Percentiles rank a stretch among this genome's conserved stretches.
These are phyloP conservation scores for Clonostachys rosea DNA, from an alignment of 2,329 filamentous ascomycete genomes.

Conservation along the genomic window DNA sequence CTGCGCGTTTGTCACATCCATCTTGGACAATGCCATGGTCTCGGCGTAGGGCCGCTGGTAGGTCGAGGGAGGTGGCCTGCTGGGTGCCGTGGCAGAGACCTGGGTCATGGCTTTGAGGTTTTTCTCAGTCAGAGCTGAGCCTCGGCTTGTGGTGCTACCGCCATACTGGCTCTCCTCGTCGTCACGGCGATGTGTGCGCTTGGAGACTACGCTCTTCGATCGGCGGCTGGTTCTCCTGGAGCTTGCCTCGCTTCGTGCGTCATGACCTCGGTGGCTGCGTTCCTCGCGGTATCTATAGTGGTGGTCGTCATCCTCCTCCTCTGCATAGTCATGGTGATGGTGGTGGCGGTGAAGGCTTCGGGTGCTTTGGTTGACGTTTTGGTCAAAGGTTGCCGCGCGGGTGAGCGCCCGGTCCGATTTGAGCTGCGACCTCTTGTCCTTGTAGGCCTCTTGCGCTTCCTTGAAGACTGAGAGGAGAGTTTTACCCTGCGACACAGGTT, in stretches of 20 bases:
- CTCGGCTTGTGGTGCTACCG: constrained; percentile 12
- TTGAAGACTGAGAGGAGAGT: constrained; percentile 88
- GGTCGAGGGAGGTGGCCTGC: constrained; percentile 31
- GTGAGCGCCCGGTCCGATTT: constrained; percentile 57
- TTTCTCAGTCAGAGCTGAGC: constrained; percentile 40
- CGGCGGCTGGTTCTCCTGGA: constrained; percentile 24
- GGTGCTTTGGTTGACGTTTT: constrained; percentile 8
- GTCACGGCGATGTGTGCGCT: background rate
- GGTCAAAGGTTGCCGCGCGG: constrained; percentile 56
- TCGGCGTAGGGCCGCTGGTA: constrained; percentile 29
- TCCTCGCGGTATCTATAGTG: constrained; percentile 23
- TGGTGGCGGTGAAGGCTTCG: background rate
- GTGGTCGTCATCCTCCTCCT: constrained; percentile 26
- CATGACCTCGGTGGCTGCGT: constrained; percentile 18
- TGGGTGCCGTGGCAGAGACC: constrained; percentile 42
- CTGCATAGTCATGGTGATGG: constrained; percentile 21
- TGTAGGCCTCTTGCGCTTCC: constrained; percentile 83
- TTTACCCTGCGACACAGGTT: constrained; percentile 63
- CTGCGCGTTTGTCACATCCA: constrained; percentile 15
- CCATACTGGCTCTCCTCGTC: background rate
- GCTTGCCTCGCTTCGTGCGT: constrained; percentile 24
- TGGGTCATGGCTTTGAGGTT: constrained; percentile 52
- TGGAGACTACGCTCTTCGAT: constrained; percentile 1
- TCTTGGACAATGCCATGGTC: constrained; percentile 31
- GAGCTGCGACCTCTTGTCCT: constrained; percentile 80